A percentile compares a stretch with the other conserved stretches of the same genome.
These are phyloP conservation scores for Curvularia lunata DNA, from an alignment of 2,329 filamentous ascomycete genomes.

Conservation along the genomic window DNA sequence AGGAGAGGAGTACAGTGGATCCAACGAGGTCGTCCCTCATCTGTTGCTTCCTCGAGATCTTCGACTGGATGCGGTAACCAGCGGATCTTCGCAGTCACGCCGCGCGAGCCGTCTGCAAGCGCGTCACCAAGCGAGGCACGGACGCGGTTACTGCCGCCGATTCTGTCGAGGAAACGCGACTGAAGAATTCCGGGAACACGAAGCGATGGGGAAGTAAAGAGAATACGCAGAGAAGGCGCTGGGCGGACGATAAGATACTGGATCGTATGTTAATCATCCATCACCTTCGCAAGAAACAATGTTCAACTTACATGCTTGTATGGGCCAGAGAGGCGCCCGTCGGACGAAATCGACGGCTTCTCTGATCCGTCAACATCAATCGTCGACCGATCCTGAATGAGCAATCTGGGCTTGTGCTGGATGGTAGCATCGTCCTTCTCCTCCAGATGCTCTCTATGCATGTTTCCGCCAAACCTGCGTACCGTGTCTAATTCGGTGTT, in stretches of 20 bases:
- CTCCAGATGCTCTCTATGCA: slow-evolving; percentile 62
- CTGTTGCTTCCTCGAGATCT: slow-evolving; percentile 53
- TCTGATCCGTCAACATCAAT: slow-evolving; percentile 34
- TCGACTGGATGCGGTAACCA: slow-evolving; percentile 61
- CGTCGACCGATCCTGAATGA: slow-evolving; percentile 56
- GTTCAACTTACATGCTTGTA: slow-evolving; percentile 61
- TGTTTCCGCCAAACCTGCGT: slow-evolving; percentile 66
- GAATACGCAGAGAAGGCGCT: slow-evolving; percentile 56
- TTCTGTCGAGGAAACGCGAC: slow-evolving; percentile 56
- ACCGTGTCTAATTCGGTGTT: slow-evolving; percentile 69
- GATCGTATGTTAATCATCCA: slow-evolving; percentile 13
- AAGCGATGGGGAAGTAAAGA: slow-evolving; percentile 58
- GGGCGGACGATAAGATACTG: slow-evolving; percentile 58
- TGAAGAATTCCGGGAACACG: slow-evolving; percentile 58
- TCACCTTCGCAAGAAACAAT: not conserved
- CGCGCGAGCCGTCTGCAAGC: slow-evolving; percentile 67
- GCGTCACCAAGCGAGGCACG: slow-evolving; percentile 64
- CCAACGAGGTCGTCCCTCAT: slow-evolving; percentile 70
- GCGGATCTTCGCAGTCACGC: slow-evolving; percentile 75
- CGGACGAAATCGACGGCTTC: slow-evolving; percentile 23
- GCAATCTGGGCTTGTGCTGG: slow-evolving; percentile 52
- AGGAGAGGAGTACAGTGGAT: slow-evolving; percentile 78
- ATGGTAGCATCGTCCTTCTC: slow-evolving; percentile 53
- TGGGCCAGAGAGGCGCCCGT: slow-evolving; percentile 53
- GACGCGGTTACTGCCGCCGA: slow-evolving; percentile 59